Evolutionary conservation across 805 yeast genomes (phyloP).

Genomic region (Yarrowia sp.): DNA sequence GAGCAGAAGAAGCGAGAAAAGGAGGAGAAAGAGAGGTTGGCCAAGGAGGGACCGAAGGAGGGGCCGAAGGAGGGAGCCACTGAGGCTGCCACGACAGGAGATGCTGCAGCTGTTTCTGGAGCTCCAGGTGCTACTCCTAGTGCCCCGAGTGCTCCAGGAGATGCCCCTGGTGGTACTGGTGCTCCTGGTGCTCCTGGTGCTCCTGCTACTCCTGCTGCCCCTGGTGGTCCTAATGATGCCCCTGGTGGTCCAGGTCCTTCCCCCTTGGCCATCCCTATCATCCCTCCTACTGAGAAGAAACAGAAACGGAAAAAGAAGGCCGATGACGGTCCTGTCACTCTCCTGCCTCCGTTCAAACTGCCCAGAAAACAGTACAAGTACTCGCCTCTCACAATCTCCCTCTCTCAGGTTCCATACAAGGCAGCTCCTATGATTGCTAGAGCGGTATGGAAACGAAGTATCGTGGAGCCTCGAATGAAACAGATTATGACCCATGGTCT

Average conservation of each 20-base stretch:
- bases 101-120: not conserved
- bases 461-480: slow-evolving; percentile 31
- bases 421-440: slow-evolving; percentile 38
- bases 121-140: no score
- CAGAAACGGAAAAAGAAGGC: slow-evolving; percentile 38
- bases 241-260: not conserved
- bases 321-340: slow-evolving; percentile 34
- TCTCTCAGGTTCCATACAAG: slow-evolving; percentile 23
- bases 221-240: no score
- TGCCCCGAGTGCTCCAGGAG: no score
- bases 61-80: no score
- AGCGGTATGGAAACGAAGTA: slow-evolving; percentile 33
- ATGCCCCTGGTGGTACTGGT: not conserved
- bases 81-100: not conserved
- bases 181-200: not conserved
- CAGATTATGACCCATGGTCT: slow-evolving; percentile 27
- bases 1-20: slow-evolving; percentile 16
- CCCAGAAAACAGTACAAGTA: slow-evolving; percentile 30
- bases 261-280: not conserved
- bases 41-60: no score
- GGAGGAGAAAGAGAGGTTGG: no score
- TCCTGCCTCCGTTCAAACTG: slow-evolving; percentile 18
- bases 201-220: no score
- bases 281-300: slow-evolving; percentile 18
- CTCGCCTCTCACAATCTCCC: slow-evolving; percentile 16